Evolutionary conservation across 495 filamentous ascomycete species (phyloP).

Genomic region (Penicillium samsonianum): DNA sequence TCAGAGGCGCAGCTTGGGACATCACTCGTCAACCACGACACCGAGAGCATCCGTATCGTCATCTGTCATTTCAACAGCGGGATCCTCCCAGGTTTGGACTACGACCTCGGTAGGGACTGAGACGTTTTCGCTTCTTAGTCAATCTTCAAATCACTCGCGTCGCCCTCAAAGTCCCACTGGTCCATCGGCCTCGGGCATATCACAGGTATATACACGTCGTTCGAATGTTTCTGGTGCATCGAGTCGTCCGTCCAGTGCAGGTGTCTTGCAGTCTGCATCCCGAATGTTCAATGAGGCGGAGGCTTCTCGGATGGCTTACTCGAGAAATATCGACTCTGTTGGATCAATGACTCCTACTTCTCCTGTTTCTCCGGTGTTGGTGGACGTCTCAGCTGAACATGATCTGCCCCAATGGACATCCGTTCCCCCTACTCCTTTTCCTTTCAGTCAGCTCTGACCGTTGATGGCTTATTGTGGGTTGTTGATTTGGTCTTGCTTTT

Average conservation of each 20-base stretch:
- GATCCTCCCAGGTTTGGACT: constrained; percentile 22
- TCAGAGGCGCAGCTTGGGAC: not conserved
- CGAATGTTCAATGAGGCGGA: not conserved
- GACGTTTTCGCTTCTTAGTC: constrained; percentile 7
- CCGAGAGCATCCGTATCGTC: constrained; percentile 5
- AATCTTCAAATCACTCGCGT: not conserved
- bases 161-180: not conserved
- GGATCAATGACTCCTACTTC: not conserved
- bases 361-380: not conserved
- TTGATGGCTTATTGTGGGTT: not conserved
- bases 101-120: constrained; percentile 12
- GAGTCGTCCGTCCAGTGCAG: not conserved
- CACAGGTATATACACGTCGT: not conserved
- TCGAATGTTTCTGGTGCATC: constrained; percentile 12
- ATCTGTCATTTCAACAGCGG: not conserved
- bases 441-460: not conserved
- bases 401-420: not conserved
- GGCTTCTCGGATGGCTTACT: not conserved
- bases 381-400: not conserved
- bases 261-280: not conserved
- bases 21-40: not conserved
- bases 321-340: not conserved
- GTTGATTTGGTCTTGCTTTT: not conserved
- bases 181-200: not conserved
- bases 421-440: not conserved